Base-by-base conservation (phyloP, 192 early-diverging fungal species). In the Podila minutissima region DNA sequence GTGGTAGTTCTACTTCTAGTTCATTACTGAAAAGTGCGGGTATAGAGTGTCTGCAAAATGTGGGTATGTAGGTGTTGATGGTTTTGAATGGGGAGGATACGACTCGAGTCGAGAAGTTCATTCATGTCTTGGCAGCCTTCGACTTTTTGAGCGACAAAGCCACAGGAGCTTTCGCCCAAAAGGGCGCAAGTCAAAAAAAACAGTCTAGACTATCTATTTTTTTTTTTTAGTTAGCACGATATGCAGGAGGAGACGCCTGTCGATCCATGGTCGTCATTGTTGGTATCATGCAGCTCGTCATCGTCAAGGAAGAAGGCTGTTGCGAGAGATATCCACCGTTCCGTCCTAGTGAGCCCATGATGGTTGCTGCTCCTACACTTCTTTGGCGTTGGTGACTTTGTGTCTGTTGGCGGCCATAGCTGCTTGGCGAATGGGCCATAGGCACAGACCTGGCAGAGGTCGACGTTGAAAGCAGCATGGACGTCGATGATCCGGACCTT, bases 321-420 rank as follows among this genome's bases (percentile, higher is more conserved):
- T 72, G 76, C 0, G 76, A 79, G 2, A 79, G 70, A 64, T 79
- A 79, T 0, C 76, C 76, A 4, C 76, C 76, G 64, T 79, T 72
- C 3, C 76, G 29, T n/a, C 69, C 76, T 0, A 79, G 55, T 3
- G 76, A 79, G 31, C 77, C 77, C 28, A 81, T 73, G 28, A 81
- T 81, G 11, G 71, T 66, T 5, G 71, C 71, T 29, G 71, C 49
- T 1, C 71, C 77, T 8, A 64, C 35, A 61, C 77, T 81, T 5
- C 70, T 50, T 26, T 81, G 77, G 0, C 77, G 51, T 28, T 67
- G 76, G 20, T 64, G 69, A 5, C 29, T 59, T 5, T 62, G 61
- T 7, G 22, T 28, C 22, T 72, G 59, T 22, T 31, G 48, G 32
- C 32, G 64, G 11, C 61, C 61, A 26, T 64, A 66, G 8, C 60